A percentile compares a stretch with the other conserved stretches of the same genome.
Evolutionary conservation across 495 filamentous ascomycete genomes (phyloP).

Genomic region (Penicilliopsis zonata): DNA sequence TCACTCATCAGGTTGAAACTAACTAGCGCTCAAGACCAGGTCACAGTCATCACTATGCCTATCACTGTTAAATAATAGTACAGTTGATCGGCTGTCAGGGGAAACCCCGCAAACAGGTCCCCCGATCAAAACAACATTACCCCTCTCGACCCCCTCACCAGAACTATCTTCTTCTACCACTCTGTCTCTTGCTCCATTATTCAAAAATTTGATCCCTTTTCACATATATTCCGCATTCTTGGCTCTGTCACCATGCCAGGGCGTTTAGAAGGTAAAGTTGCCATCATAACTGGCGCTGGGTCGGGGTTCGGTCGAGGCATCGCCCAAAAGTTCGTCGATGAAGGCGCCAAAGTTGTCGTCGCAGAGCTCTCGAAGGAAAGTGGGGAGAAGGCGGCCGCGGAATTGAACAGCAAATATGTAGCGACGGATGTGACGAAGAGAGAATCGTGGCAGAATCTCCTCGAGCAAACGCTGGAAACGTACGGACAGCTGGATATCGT

Average conservation of each 20-base stretch:
- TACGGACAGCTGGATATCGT: conserved; percentile 24
- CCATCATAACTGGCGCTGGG: conserved; percentile 31
- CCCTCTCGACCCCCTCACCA: no score
- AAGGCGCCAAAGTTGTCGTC: conserved; percentile 41
- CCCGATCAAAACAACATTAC: no score
- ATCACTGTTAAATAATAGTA: no score
- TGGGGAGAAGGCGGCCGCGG: conserved; percentile 11
- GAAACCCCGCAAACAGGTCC: no score
- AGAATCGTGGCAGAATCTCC: conserved; percentile 12
- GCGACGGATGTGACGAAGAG: conserved; percentile 16
- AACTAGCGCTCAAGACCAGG: no score
- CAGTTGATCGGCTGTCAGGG: no score
- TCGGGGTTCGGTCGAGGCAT: conserved; percentile 45
- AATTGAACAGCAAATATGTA: conserved; percentile 10
- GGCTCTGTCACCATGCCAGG: background rate
- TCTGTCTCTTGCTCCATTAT: no score
- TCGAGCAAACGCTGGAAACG: conserved; percentile 11
- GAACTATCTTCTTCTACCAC: no score
- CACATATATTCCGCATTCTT: no score
- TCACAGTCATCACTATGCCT: no score
- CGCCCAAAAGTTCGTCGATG: conserved; percentile 34
- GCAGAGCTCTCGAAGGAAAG: conserved; percentile 32
- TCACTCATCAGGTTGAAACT: no score
- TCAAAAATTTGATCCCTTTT: no score
- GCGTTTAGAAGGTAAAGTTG: conserved; percentile 30